Conservation (phyloP, 1,139 yeast species). For the Sporopachydermia cereana region DNA sequence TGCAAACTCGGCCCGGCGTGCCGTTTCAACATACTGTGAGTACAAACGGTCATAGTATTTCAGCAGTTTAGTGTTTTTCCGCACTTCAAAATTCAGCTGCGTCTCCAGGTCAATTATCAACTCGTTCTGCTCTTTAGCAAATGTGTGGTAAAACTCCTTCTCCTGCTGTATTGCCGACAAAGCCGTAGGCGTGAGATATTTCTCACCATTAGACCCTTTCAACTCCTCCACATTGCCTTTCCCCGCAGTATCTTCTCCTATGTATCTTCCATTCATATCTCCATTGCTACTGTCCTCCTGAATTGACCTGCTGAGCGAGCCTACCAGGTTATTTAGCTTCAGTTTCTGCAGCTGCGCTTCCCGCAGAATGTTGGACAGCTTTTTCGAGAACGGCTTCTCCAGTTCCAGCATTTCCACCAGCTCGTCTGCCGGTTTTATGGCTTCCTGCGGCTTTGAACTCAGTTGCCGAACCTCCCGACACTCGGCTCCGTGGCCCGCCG, state of each 20-base stretch:
- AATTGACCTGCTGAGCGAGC: not conserved
- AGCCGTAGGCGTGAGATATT: not conserved
- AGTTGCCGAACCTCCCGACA: too few species aligned
- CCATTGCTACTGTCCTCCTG: not conserved
- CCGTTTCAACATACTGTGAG: not conserved
- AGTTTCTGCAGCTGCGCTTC: not conserved
- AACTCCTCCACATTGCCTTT: not conserved
- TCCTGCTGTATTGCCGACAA: not conserved
- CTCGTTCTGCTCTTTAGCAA: slow-evolving; percentile 3
- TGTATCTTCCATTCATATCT: not conserved
- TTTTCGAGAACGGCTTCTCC: not conserved
- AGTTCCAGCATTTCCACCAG: not conserved
- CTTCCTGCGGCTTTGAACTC: not conserved
- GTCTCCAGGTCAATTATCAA: slow-evolving; percentile 6
- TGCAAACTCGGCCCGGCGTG: not conserved
- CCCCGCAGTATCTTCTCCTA: not conserved
- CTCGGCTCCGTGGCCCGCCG: not conserved
- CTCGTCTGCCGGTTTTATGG: not conserved
- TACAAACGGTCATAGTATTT: slow-evolving; percentile 5
- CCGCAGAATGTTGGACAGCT: slow-evolving; percentile 1
- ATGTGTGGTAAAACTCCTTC: not conserved
- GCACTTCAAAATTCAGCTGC: slow-evolving; percentile 4
- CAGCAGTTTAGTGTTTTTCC: slow-evolving; percentile 6
- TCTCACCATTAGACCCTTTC: too few species aligned
- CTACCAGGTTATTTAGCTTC: not conserved